A percentile compares a stretch with the other conserved stretches of the same genome.
These are phyloP conservation scores for Hanseniaspora osmophila DNA, from an alignment of 805 yeast genomes.

Conservation along the genomic window DNA sequence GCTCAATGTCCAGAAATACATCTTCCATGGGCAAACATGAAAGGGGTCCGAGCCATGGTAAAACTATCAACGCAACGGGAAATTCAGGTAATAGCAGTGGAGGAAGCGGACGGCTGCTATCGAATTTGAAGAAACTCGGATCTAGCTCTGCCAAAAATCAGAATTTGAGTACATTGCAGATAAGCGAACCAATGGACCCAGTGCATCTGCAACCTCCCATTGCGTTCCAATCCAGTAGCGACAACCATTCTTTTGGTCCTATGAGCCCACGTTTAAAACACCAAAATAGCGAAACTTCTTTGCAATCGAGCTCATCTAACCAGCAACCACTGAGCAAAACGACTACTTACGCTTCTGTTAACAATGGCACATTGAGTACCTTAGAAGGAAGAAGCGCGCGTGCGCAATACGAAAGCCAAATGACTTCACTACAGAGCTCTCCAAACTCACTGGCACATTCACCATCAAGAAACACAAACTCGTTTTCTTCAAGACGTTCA, in stretches of 20 bases:
- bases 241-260: background rate
- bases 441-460: background rate
- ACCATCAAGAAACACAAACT: background rate
- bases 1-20: no score
- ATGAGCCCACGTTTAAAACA: background rate
- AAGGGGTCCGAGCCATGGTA: background rate
- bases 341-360: background rate
- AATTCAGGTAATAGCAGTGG: background rate
- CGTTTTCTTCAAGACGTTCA: background rate
- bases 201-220: slow-evolving; percentile 1
- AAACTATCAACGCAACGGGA: no score
- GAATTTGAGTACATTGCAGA: background rate
- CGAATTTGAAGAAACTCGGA: slow-evolving; percentile 4
- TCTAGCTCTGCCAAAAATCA: background rate
- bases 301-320: background rate
- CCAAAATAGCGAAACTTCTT: background rate
- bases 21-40: background rate
- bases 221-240: background rate
- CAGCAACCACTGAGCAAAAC: background rate
- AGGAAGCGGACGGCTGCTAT: slow-evolving; percentile 1
- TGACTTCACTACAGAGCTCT: no score
- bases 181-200: slow-evolving; percentile 5
- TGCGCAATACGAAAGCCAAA: background rate
- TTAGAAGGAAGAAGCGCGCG: background rate
- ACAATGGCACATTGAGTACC: background rate